Conservation (phyloP, 371 early-diverging fungal species). For the Batrachochytrium dendrobatidis region DNA sequence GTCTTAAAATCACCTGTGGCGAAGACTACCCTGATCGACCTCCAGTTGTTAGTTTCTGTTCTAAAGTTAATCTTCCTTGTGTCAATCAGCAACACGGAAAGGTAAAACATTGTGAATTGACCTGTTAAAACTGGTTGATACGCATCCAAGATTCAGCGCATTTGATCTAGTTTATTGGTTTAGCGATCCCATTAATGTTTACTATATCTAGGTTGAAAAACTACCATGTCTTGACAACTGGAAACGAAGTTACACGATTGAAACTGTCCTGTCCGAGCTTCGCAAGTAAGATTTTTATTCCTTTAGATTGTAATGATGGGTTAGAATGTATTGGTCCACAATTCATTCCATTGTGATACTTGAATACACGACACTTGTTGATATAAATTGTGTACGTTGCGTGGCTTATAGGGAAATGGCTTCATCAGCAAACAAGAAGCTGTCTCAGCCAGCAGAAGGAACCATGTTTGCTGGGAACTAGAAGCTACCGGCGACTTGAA, state of each 20-base stretch:
- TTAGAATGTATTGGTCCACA: not conserved
- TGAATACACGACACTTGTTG: not conserved
- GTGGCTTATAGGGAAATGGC: slow-evolving; percentile 72
- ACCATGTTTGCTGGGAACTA: slow-evolving; percentile 44
- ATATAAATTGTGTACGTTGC: not conserved
- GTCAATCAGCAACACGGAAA: slow-evolving; percentile 75
- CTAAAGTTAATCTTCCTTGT: slow-evolving; percentile 81
- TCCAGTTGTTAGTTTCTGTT: slow-evolving; percentile 72
- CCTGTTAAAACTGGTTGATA: not conserved
- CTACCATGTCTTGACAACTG: slow-evolving; percentile 71
- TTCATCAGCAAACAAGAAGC: slow-evolving; percentile 65
- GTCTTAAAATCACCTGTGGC: slow-evolving; percentile 76
- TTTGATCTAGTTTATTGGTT: not conserved
- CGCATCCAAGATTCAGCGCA: too few species aligned
- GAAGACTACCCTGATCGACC: slow-evolving; percentile 76
- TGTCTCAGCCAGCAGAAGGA: slow-evolving; percentile 86
- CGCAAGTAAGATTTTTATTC: slow-evolving; percentile 53
- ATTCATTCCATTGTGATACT: not conserved
- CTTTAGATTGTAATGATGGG: not conserved
- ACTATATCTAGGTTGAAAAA: slow-evolving; percentile 56
- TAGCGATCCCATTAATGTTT: not conserved
- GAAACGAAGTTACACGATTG: slow-evolving; percentile 70
- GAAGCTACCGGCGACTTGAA: too few species aligned
- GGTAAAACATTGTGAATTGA: slow-evolving; percentile 35
- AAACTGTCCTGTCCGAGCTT: slow-evolving; percentile 78